These are phyloP conservation scores for Eremothecium cymbalariae DNA, from an alignment of 1,139 yeast genomes.

Conservation along the genomic window DNA sequence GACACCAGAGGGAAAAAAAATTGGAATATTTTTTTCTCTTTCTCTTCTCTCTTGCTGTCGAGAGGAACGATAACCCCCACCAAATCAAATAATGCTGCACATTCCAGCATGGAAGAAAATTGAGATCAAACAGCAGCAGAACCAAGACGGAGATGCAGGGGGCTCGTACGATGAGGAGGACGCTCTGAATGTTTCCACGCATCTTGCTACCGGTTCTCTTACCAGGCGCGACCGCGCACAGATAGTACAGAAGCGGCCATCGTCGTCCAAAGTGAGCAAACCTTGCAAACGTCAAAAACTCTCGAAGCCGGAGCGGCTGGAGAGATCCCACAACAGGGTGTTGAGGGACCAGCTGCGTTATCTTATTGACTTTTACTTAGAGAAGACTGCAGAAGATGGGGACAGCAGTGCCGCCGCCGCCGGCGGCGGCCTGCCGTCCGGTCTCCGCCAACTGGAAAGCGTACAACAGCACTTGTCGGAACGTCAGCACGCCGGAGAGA, in stretches of 20 bases:
- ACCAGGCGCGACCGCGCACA: conserved; percentile 43
- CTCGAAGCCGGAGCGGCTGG: conserved; percentile 58
- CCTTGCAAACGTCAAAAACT: conserved; percentile 53
- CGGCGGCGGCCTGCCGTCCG: conserved; percentile 9
- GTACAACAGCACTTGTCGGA: conserved; percentile 6
- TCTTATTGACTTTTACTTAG: conserved; percentile 55
- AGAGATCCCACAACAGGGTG: conserved; percentile 21
- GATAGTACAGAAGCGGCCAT: conserved; percentile 34
- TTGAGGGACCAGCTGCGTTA: conserved; percentile 69
- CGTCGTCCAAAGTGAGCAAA: conserved; percentile 28
- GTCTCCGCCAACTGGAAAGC: conserved; percentile 5
- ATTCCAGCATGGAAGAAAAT: conserved; percentile 90
- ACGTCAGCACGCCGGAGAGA: conserved; percentile 9
- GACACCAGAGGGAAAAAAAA: no score
- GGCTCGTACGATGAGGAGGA: conserved; percentile 23
- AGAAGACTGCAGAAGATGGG: conserved; percentile 46
- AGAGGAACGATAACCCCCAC: no score
- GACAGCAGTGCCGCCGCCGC: conserved; percentile 5
- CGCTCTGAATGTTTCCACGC: conserved; percentile 36
- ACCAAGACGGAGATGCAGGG: not conserved
- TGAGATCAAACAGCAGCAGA: conserved; percentile 44
- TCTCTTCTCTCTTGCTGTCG: no score
- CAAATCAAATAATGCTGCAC: conserved; percentile 25
- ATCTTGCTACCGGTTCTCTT: conserved; percentile 41
- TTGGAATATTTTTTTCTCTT: no score